Base-by-base conservation (phyloP, 345 rosid genomes). In the Brassica rapa region DNA sequence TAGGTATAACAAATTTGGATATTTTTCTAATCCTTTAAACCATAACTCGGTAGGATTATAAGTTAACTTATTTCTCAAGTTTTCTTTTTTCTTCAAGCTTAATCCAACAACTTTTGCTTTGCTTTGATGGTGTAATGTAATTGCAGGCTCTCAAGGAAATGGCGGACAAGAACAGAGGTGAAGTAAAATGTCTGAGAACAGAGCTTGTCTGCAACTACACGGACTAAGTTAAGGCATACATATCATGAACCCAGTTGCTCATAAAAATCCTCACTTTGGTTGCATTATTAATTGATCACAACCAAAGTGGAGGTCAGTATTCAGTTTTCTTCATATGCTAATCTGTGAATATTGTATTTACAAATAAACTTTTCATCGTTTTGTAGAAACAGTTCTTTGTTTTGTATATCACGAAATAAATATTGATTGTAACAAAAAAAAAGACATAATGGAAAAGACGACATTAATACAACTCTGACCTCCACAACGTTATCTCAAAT, bases 111-210 rank as follows among this genome's bases (percentile, higher is more conserved):
- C 5, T n/a, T 41, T 27, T 59, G 27, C 30, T 43, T 32, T 21
- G 37, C 25, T 5, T 32, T 74, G 73, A 66, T 60, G 69, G 21
- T 43, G 16, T 24, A 12, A 65, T 70, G 21, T 70, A 41, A 25
- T 49, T 51, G 77, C 91, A 95, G 98, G 99, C 98, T 57, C 97
- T 93, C 14, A 89, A 89, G 81, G 99, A 93, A 81, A 93, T 95
- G 97, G 91, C 98, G 1, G 87, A 86, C 79, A 90, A 84, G 77
- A 93, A 90, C 64, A 62, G 83, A 25, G 99, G 96, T 73, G 84
- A 74, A 64, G 87, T 93, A 62, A 91, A 89, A 8, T 95, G 99
- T 83, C 99, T 98, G 2, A 86, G 96, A 78, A 90, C 98, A 27
- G 91, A 90, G 14, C 21, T 60, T 0, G 89, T 84, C 59, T 95